Evolutionary conservation across 176 grass and related monocot genomes (phyloP).

Genomic region (Eleusine coracana): DNA sequence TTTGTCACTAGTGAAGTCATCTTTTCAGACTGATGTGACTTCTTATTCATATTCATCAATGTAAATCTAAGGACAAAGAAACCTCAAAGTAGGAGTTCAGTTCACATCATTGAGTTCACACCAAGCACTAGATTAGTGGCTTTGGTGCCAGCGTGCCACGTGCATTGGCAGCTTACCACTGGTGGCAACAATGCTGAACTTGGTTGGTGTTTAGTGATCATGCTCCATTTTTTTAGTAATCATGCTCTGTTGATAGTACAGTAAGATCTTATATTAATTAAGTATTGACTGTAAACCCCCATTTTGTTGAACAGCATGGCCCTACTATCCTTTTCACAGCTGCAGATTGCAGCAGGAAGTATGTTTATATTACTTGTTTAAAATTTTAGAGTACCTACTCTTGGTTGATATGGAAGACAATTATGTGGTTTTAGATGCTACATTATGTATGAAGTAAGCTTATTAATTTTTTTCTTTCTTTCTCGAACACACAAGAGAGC

Average conservation of each 20-base stretch:
- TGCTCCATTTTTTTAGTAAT: neutral
- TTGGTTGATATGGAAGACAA: neutral
- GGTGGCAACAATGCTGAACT: constrained; percentile 77
- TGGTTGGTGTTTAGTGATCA: constrained; percentile 42
- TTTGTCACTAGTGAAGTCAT: too few species aligned
- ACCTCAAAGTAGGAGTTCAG: constrained; percentile 79
- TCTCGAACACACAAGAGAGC: too few species aligned
- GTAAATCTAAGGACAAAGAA: constrained; percentile 69
- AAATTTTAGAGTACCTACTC: neutral
- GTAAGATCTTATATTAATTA: neutral
- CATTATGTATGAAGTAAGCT: neutral
- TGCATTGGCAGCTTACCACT: constrained; percentile 62
- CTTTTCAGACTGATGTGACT: too few species aligned
- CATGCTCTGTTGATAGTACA: neutral
- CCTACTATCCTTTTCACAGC: constrained; percentile 68
- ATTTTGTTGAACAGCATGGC: constrained; percentile 73
- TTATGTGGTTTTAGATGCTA: neutral
- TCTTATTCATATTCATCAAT: too few species aligned
- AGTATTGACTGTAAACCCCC: constrained; percentile 29
- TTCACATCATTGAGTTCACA: constrained; percentile 78
- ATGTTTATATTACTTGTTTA: constrained; percentile 26
- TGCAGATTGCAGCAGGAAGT: constrained; percentile 84
- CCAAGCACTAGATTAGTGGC: constrained; percentile 74
- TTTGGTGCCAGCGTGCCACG: constrained; percentile 58
- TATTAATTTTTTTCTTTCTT: too few species aligned